Percentiles rank a stretch among this genome's conserved stretches.
Conservation (phyloP, 2,329 filamentous ascomycete genomes). For the Diplocarpon mali region DNA sequence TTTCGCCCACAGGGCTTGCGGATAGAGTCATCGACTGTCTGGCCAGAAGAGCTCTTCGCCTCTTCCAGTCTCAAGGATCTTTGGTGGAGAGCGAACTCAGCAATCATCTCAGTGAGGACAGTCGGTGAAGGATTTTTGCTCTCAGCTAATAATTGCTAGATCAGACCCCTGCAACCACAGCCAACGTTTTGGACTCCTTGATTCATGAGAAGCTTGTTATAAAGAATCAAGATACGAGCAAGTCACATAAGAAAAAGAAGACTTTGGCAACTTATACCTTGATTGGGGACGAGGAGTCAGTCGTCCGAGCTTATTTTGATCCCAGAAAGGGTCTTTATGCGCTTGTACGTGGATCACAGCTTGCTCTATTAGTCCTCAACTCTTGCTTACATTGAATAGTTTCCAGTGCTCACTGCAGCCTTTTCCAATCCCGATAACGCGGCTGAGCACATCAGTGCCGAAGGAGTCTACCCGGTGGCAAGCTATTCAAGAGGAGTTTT, state of each 20-base stretch:
- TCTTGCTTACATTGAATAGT: neutral
- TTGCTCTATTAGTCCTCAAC: neutral
- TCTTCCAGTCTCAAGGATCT: neutral
- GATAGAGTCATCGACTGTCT: neutral
- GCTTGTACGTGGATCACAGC: neutral
- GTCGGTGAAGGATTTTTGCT: neutral
- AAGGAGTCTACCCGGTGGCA: neutral
- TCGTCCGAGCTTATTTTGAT: neutral
- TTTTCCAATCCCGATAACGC: neutral
- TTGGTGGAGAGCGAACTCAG: neutral
- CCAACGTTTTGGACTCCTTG: no score
- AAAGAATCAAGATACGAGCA: neutral
- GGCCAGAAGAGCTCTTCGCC: neutral
- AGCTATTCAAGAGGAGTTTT: neutral
- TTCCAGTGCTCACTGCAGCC: neutral
- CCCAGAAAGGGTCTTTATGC: neutral
- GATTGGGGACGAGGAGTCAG: neutral
- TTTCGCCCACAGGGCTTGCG: neutral
- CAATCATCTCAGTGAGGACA: slow-evolving; percentile 1
- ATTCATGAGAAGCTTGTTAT: no score
- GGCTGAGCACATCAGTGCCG: neutral
- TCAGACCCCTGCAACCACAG: no score
- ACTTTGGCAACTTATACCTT: neutral
- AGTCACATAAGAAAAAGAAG: neutral
- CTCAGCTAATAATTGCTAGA: no score